Base-by-base conservation (phyloP, 108 stramenopile species). In the Mayamaea pseudoterrestris region DNA sequence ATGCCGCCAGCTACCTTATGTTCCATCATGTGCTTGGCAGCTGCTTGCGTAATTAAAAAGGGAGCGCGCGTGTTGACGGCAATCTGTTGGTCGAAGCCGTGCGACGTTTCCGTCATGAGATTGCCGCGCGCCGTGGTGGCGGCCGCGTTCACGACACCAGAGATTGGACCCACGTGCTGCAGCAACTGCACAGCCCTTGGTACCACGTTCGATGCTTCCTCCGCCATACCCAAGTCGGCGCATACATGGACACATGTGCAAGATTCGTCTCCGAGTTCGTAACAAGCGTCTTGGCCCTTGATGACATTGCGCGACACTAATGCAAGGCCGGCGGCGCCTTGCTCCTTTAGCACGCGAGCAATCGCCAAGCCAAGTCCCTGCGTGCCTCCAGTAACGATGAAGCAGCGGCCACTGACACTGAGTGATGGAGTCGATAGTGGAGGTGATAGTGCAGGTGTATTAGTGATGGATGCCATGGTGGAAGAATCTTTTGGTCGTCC, bases 371-470 rank as follows among this genome's bases (percentile, higher is more conserved):
- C 73, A 24, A 74, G 42, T 8, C 69, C 73, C n/a, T 59, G 57
- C 12, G 68, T 73, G 5, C 68, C 68, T 7, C 72, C 72, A 12
- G 72, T 73, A 9, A 74, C 57, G 5, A 74, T 20, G 44, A 57
- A 61, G 21, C 35, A 20, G 16, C 49, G 49, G 8, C 51, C 51
- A 3, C 26, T 17, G 17, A 53, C 39, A 18, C n/a, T n/a, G n/a
- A n/a, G 18, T 42, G 18, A 42, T 22, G 22, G 32, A 41, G 17
- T 35, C n/a, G 13, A 36, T 32, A 51, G 34, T 11, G 50, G 50
- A 17, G 50, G 50, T 18, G 26, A 28, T 27, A 47, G 9, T 22
- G 22, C 29, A 34, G 12, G 32, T 11, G 41, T 17, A 42, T 7
- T n/a, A 16, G 32, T 34, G 12, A 12, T 34, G 32, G 11, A 11